These are phyloP conservation scores for Dothidotthia symphoricarpi DNA, from an alignment of 2,329 filamentous ascomycete species.

Conservation along the genomic window DNA sequence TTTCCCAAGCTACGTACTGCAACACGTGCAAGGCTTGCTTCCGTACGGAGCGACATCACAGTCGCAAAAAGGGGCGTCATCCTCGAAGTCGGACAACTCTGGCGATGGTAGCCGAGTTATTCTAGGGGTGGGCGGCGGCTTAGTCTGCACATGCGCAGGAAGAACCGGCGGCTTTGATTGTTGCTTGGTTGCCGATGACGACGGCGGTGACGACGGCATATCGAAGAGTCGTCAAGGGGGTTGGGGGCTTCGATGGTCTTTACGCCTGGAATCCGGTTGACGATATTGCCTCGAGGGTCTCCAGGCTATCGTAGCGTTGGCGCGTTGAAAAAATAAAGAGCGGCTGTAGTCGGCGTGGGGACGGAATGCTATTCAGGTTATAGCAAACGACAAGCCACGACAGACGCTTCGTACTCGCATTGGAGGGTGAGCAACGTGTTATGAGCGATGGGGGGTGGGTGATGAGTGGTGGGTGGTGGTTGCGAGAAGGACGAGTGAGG, in stretches of 20 bases:
- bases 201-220: constrained; percentile 24
- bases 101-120: constrained; percentile 33
- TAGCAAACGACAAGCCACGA: too few relatives aligned
- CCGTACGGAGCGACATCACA: constrained; percentile 22
- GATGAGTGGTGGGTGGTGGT: constrained; percentile 2
- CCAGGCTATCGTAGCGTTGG: too few relatives aligned
- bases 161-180: neutral
- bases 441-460: neutral
- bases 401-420: neutral
- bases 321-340: too few relatives aligned
- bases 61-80: constrained; percentile 32
- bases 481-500: constrained; percentile 12
- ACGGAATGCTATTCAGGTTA: too few relatives aligned
- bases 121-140: constrained; percentile 35
- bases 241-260: neutral
- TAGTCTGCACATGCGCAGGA: constrained; percentile 1
- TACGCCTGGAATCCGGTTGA: too few relatives aligned
- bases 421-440: constrained; percentile 2
- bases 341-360: too few relatives aligned
- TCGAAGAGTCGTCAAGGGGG: constrained; percentile 5
- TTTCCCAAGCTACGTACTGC: constrained; percentile 8
- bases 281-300: too few relatives aligned
- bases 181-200: neutral
- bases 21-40: constrained; percentile 20
- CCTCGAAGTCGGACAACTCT: constrained; percentile 29